These are phyloP conservation scores for Exophiala sp. DNA, from an alignment of 2,329 filamentous ascomycete genomes.

Conservation along the genomic window DNA sequence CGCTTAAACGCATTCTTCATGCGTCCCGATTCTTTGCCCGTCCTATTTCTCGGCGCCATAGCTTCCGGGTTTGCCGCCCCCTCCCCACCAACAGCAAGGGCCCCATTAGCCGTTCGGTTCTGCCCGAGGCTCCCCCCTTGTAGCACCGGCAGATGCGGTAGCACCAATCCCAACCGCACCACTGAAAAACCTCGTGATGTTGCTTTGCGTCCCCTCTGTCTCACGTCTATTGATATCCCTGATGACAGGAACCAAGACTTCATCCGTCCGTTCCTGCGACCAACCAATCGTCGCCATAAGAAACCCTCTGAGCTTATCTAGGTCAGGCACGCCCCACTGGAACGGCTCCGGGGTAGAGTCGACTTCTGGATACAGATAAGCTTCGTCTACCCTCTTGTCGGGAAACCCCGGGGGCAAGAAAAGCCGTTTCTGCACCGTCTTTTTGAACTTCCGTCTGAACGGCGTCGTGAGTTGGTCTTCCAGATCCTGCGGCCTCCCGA, in stretches of 20 bases:
- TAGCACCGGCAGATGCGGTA: slow-evolving; percentile 44
- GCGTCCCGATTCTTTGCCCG: slow-evolving; percentile 61
- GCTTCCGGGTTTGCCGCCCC: slow-evolving; percentile 14
- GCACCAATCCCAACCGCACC: slow-evolving; percentile 65
- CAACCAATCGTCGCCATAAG: slow-evolving; percentile 91
- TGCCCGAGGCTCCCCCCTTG: slow-evolving; percentile 36
- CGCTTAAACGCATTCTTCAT: slow-evolving; percentile 69
- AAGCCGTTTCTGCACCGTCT: slow-evolving; percentile 68
- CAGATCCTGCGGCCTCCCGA: slow-evolving; percentile 54
- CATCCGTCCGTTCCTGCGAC: slow-evolving; percentile 85
- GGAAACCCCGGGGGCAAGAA: slow-evolving; percentile 81
- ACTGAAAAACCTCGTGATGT: slow-evolving; percentile 89
- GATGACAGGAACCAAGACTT: slow-evolving; percentile 92
- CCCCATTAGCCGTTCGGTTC: not conserved
- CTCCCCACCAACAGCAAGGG: slow-evolving; percentile 17
- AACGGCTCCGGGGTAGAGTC: slow-evolving; percentile 72
- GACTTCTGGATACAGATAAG: slow-evolving; percentile 81
- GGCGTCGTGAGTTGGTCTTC: slow-evolving; percentile 53
- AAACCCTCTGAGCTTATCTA: slow-evolving; percentile 76
- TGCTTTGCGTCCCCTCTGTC: slow-evolving; percentile 85
- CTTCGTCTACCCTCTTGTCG: slow-evolving; percentile 67
- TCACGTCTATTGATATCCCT: slow-evolving; percentile 87
- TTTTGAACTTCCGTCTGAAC: slow-evolving; percentile 83
- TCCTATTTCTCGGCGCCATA: slow-evolving; percentile 55
- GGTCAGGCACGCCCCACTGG: slow-evolving; percentile 91